Conservation (phyloP, 2,329 filamentous ascomycete genomes). For the Fusarium sacchari region DNA sequence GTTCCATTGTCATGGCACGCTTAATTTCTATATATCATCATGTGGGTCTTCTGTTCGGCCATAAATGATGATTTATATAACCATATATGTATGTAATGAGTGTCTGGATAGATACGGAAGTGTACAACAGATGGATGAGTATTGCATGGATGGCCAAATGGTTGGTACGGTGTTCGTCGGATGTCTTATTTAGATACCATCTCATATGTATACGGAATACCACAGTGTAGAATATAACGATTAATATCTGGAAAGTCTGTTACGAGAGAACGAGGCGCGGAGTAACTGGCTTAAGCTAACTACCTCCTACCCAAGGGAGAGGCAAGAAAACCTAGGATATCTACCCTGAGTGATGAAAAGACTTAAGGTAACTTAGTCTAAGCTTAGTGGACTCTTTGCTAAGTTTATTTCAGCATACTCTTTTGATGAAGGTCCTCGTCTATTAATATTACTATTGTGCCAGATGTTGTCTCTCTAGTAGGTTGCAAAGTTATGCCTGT, state of each 20-base stretch:
- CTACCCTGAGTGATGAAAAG: background rate
- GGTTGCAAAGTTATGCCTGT: background rate
- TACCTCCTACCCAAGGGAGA: background rate
- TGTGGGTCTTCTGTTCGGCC: background rate
- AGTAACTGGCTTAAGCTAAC: background rate
- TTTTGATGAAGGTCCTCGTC: background rate
- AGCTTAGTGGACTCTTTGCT: background rate
- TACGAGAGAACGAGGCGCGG: background rate
- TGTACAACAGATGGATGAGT: conserved; percentile 10
- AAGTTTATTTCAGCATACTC: background rate
- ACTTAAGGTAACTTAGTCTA: background rate
- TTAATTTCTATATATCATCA: conserved; percentile 4
- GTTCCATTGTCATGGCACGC: background rate
- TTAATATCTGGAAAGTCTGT: conserved; percentile 4
- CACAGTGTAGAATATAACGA: conserved; percentile 33
- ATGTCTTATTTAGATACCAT: conserved; percentile 41
- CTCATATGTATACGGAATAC: conserved; percentile 26
- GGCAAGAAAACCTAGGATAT: background rate
- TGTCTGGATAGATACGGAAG: conserved; percentile 27
- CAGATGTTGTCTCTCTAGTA: background rate
- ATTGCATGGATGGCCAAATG: conserved; percentile 20
- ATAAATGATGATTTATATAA: background rate
- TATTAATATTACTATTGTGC: background rate
- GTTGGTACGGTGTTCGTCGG: conserved; percentile 29
- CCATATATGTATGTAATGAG: conserved; percentile 34